A percentile compares a stretch with the other conserved stretches of the same genome.
Conservation (phyloP, 1,284 basidiomycete species). For the Stygiomarasmius scandens region DNA sequence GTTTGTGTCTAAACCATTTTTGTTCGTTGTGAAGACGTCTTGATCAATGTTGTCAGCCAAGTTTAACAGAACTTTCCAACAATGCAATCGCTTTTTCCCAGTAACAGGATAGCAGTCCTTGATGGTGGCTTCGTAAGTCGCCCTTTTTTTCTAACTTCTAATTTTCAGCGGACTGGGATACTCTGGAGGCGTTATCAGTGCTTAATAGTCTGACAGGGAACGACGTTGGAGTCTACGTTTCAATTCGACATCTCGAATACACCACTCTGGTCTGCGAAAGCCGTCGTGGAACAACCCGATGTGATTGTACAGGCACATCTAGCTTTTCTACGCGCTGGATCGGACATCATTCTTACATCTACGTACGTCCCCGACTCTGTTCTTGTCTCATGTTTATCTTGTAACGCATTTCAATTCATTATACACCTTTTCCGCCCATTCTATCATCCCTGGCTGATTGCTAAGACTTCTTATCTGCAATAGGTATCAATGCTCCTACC, state of each 20-base stretch:
- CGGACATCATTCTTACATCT: conserved; percentile 60
- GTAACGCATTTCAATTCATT: too few relatives aligned
- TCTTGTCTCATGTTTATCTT: neutral
- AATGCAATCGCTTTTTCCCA: neutral
- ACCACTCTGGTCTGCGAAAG: conserved; percentile 71
- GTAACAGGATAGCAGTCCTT: conserved; percentile 39
- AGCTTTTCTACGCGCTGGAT: conserved; percentile 61
- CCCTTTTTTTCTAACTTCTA: neutral
- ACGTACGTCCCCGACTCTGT: conserved; percentile 46
- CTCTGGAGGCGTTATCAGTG: too few relatives aligned
- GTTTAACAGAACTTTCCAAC: too few relatives aligned
- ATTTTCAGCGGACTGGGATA: conserved; percentile 36
- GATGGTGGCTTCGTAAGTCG: conserved; percentile 59
- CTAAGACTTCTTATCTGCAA: neutral
- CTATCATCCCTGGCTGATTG: neutral
- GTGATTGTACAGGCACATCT: conserved; percentile 60
- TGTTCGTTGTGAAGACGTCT: too few relatives aligned
- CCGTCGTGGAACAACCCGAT: conserved; percentile 53
- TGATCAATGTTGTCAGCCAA: too few relatives aligned
- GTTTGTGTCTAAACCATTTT: neutral
- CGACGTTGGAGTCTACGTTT: conserved; percentile 64
- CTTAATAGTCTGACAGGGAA: conserved; percentile 52
- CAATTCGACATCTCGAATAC: conserved; percentile 53
- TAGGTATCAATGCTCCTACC: conserved; percentile 68
- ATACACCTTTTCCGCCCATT: neutral